phyloP scores from a whole-genome alignment of 2,329 filamentous ascomycete species.

The Leptographium procerum region DNA sequence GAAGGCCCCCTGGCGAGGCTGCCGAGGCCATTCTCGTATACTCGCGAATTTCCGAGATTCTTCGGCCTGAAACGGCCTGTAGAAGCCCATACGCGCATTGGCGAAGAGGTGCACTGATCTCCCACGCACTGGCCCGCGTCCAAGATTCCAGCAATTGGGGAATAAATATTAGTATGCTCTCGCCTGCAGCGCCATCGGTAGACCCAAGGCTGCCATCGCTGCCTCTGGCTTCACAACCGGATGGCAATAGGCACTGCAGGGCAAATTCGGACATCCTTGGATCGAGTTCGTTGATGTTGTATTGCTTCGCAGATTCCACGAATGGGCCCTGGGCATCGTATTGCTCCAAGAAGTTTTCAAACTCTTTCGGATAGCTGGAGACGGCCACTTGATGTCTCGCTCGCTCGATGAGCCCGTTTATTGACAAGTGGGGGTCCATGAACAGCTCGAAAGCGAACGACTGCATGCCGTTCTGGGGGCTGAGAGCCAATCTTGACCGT shows the following conservation, averaged over 20 bases:
- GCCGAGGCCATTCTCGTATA: slow-evolving; percentile 25
- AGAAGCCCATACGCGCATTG: slow-evolving; percentile 25
- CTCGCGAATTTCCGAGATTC: slow-evolving; percentile 21
- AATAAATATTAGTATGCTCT: slow-evolving; percentile 23
- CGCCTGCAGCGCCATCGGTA: slow-evolving; percentile 14
- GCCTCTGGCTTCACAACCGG: not conserved
- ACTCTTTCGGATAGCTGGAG: slow-evolving; percentile 11
- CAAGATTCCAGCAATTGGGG: slow-evolving; percentile 29
- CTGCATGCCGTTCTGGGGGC: slow-evolving; percentile 13
- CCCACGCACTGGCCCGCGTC: slow-evolving; percentile 26
- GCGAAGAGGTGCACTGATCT: slow-evolving; percentile 23
- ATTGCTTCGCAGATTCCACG: not conserved
- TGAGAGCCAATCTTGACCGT: slow-evolving; percentile 16
- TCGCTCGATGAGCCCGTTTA: slow-evolving; percentile 15
- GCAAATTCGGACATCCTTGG: slow-evolving; percentile 17
- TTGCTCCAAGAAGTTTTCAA: slow-evolving; percentile 16
- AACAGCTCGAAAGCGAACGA: slow-evolving; percentile 22
- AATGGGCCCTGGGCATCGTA: slow-evolving; percentile 10
- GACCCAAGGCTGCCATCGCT: not conserved
- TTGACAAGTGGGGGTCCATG: slow-evolving; percentile 15
- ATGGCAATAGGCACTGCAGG: slow-evolving; percentile 12
- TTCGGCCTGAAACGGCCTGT: slow-evolving; percentile 11
- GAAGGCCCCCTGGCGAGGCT: slow-evolving; percentile 18
- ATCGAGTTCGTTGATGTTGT: slow-evolving; percentile 14
- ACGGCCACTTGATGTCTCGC: slow-evolving; percentile 12